Evolutionary conservation across 495 filamentous ascomycete genomes (phyloP).

Genomic region (Penicillium soppii): DNA sequence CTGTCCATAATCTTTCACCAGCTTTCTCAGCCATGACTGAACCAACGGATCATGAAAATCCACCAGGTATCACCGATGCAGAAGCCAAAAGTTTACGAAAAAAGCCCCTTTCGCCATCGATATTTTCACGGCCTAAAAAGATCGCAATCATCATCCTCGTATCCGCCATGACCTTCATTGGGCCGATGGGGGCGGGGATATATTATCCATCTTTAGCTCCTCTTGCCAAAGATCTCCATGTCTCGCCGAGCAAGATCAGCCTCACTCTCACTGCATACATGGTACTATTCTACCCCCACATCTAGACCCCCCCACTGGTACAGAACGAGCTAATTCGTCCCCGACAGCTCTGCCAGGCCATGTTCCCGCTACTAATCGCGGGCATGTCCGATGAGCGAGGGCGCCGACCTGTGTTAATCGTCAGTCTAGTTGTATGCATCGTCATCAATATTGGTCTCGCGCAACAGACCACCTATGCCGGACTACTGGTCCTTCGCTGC

Average conservation of each 20-base stretch:
- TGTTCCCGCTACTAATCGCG: constrained; percentile 40
- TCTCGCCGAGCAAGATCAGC: constrained; percentile 59
- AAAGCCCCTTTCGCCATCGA: neutral
- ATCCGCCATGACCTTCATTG: constrained; percentile 48
- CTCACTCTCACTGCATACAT: constrained; percentile 62
- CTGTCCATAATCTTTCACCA: too few relatives aligned
- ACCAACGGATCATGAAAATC: too few relatives aligned
- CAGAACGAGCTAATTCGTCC: neutral
- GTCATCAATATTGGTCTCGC: constrained; percentile 41
- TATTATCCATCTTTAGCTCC: constrained; percentile 65
- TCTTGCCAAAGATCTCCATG: constrained; percentile 51
- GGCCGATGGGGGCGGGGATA: constrained; percentile 62
- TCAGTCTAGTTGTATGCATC: constrained; percentile 35
- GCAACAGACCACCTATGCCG: constrained; percentile 32
- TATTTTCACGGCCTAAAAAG: neutral
- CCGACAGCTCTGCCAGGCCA: constrained; percentile 35
- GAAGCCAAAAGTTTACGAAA: too few relatives aligned
- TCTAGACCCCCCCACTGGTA: neutral
- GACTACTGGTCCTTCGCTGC: constrained; percentile 39
- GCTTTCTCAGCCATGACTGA: too few relatives aligned
- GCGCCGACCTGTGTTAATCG: constrained; percentile 36
- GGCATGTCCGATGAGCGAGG: constrained; percentile 38
- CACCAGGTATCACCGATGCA: too few relatives aligned
- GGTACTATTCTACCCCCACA: constrained; percentile 12
- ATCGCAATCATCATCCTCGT: neutral